Evolutionary conservation across 1,284 basidiomycete species (phyloP).

Genomic region (Ganoderma meredithae): DNA sequence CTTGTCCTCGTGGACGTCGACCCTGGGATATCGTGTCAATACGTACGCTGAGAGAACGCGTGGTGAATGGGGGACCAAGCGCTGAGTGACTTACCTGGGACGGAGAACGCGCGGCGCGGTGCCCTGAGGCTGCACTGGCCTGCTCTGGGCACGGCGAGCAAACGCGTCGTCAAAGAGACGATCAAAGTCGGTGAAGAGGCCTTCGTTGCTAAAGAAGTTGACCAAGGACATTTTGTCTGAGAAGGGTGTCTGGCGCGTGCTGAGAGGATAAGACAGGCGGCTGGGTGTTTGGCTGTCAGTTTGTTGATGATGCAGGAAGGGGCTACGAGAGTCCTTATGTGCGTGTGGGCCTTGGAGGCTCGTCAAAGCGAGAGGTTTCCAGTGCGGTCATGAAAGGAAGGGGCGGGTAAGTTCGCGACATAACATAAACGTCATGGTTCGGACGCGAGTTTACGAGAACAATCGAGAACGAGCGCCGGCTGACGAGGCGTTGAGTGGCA

Average conservation of each 20-base stretch:
- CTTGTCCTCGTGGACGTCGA: slow-evolving; percentile 55
- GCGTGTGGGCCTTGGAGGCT: not conserved
- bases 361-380: not conserved
- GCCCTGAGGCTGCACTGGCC: slow-evolving; percentile 21
- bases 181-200: not conserved
- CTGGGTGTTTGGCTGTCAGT: not conserved
- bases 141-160: slow-evolving; percentile 32
- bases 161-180: slow-evolving; percentile 51
- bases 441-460: not conserved
- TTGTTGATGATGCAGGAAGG: not conserved
- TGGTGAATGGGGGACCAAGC: too few species aligned
- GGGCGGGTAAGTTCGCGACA: not conserved
- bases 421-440: not conserved
- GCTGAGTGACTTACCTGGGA: slow-evolving; percentile 19
- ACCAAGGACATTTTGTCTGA: not conserved
- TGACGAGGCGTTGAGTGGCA: not conserved
- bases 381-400: not conserved
- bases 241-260: not conserved
- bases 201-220: not conserved
- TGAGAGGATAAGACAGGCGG: not conserved
- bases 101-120: slow-evolving; percentile 26
- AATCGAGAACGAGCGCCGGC: not conserved
- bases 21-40: not conserved
- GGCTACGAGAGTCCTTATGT: not conserved
- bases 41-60: not conserved